Percentiles rank a stretch among this genome's conserved stretches.
These are phyloP conservation scores for Wickerhamomyces xylosicus DNA, from an alignment of 805 yeast genomes.

Conservation along the genomic window DNA sequence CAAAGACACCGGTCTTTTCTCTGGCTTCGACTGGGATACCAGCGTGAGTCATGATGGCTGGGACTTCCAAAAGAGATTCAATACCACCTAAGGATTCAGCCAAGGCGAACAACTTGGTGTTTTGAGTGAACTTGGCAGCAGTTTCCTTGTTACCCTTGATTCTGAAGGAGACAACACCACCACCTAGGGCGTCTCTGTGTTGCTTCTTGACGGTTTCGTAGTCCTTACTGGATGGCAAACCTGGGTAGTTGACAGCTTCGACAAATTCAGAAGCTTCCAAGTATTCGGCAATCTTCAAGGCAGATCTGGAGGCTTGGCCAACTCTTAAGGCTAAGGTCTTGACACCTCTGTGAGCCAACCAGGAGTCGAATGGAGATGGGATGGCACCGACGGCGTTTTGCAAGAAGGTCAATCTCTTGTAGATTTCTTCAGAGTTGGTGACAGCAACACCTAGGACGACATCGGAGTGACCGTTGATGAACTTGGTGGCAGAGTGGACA, in stretches of 20 bases:
- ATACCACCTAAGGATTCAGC: constrained; percentile 91
- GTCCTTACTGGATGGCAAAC: constrained; percentile 55
- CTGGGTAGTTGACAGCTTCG: constrained; percentile 72
- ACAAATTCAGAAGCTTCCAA: constrained; percentile 43
- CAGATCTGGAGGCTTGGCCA: constrained; percentile 55
- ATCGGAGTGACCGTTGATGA: constrained; percentile 87
- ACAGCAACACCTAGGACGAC: constrained; percentile 82
- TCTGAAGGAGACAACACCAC: constrained; percentile 88
- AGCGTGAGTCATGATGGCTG: constrained; percentile 88
- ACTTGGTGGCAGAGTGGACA: constrained; percentile 83
- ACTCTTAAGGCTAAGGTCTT: constrained; percentile 79
- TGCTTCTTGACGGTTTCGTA: constrained; percentile 58
- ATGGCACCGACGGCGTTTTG: constrained; percentile 86
- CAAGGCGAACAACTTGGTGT: constrained; percentile 68
- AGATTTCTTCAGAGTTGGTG: constrained; percentile 49
- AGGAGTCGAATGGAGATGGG: constrained; percentile 84
- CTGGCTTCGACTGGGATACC: constrained; percentile 76
- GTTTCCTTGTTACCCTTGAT: constrained; percentile 72
- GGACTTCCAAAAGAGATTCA: constrained; percentile 78
- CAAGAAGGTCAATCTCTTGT: constrained; percentile 59
- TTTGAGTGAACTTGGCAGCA: constrained; percentile 63
- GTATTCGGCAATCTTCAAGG: constrained; percentile 59
- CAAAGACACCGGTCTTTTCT: constrained; percentile 72
- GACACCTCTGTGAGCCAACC: constrained; percentile 90
- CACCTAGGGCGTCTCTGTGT: constrained; percentile 80